Evolutionary conservation across 2,329 filamentous ascomycete species (phyloP).

Genomic region (Pestalotiopsis sp.): DNA sequence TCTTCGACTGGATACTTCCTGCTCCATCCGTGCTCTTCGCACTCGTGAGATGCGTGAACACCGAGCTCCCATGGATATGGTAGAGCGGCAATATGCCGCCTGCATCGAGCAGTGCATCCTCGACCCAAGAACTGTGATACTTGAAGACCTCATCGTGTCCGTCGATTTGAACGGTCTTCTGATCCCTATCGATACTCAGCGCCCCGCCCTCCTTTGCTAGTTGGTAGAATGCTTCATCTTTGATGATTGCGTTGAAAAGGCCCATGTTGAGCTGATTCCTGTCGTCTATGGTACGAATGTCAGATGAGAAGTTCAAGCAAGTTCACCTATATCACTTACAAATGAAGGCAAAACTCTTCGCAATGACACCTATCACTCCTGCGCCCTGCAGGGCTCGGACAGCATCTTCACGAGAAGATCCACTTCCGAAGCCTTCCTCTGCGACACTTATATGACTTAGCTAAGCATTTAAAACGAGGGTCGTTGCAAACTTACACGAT

Average conservation of each 20-base stretch:
- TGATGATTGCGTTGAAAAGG: slow-evolving; percentile 42
- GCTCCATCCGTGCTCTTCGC: not conserved
- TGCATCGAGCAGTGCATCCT: slow-evolving; percentile 36
- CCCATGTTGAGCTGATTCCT: slow-evolving; percentile 48
- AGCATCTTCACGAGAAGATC: slow-evolving; percentile 46
- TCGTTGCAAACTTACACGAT: slow-evolving; percentile 32
- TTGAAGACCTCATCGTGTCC: slow-evolving; percentile 26
- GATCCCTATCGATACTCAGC: slow-evolving; percentile 37
- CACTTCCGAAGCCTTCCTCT: slow-evolving; percentile 46
- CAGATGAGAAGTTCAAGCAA: not conserved
- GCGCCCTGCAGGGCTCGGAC: slow-evolving; percentile 39
- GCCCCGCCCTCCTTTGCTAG: slow-evolving; percentile 26
- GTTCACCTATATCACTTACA: slow-evolving; percentile 18
- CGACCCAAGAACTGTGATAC: slow-evolving; percentile 41
- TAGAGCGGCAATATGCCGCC: slow-evolving; percentile 32
- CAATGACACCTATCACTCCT: slow-evolving; percentile 45
- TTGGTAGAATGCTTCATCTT: slow-evolving; percentile 39
- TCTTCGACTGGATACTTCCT: not conserved
- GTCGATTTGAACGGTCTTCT: slow-evolving; percentile 21
- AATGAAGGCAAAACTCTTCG: slow-evolving; percentile 47
- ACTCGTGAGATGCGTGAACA: not conserved
- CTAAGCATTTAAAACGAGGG: too few relatives aligned
- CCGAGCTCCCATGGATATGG: not conserved
- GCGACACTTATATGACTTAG: slow-evolving; percentile 42
- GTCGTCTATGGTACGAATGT: slow-evolving; percentile 21